Base-by-base conservation (phyloP, 2,329 filamentous ascomycete species). In the Hypoxylon sp. region DNA sequence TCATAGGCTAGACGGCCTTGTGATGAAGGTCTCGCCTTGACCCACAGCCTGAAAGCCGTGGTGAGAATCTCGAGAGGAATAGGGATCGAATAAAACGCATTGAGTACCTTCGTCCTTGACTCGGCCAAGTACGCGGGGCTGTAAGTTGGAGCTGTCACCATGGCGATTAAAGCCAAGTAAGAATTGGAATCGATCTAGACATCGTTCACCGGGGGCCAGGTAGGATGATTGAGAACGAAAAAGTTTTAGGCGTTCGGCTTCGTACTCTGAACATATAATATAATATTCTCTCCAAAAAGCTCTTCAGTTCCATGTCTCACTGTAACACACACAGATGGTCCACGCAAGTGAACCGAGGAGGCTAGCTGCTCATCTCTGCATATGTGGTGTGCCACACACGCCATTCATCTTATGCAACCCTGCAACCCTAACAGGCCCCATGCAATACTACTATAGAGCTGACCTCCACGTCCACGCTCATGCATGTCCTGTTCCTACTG, bases 51-150 rank as follows among this genome's bases (percentile, higher is more conserved):
- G 9, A 71, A 67, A 3, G 52, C 58, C 1, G 73, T 76, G 52
- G 68, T 75, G 25, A 73, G 11, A 7, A 76, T 63, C 61, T 73
- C 72, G 46, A 76, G 70, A 3, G 73, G 68, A 6, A 76, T 76
- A 5, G 74, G 73, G 2, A 75, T 65, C 0, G 72, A 60, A 36
- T 72, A 75, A 25, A 74, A 72, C 4, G 67, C 63, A 32, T 63
- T 73, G 7, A 73, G 55, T 1, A 73, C 43, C 1, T 60, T 43
- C 10, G 67, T 66, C 55, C 64, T 66, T 28, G 73, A 70, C 62
- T 75, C 60, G 19, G 73, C 74, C 10, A 76, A 56, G 48, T 74
- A 75, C 43, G 70, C 70, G 5, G 68, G 58, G 56, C 68, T 71
- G 49, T 71, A 72, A 14, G 60, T 68, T 23, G 23, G 23, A 41